Evolutionary conservation across 495 filamentous ascomycete species (phyloP), one percentile per base, ranked within the genome.

Genomic region (Paragyromitra xinjiangensis): DNA sequence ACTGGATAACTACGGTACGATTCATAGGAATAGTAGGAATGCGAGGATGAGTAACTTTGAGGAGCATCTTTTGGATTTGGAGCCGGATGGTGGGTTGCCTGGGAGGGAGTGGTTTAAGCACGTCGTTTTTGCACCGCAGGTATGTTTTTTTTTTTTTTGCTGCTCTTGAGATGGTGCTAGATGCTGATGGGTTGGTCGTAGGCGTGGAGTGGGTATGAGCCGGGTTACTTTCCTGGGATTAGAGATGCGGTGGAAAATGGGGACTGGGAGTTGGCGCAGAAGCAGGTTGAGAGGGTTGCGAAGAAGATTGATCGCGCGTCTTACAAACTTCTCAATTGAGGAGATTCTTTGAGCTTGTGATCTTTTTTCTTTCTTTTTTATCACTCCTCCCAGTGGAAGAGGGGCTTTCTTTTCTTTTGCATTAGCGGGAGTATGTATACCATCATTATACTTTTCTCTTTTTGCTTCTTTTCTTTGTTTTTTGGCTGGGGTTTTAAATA

Each of bases 31-130:
- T 66, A 78, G 75, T 26, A 26, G 88, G 12, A 95, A 95, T 78
- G 85, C 84, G 39, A 86, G 90, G 53, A 91, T 94, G 91, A 89
- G 89, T 9, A 86, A 86, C 64, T 97, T 98, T 81, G 95, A 99
- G 80, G 90, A 90, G 3, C 85, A 93, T 84, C 83, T 99, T 59
- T 84, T 98, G 56, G 95, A 98, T 83, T 80, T 92, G 69, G 88
- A 88, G n/a, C 48, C 70, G 0, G 71, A 64, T 16, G 80, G 80
- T 45, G 94, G 95, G 59, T 90, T 96, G 88, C 94, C 93, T 40
- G 92, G 93, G 81, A 90, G 95, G 74, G 92, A 92, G 29, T 96
- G 98, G 85, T 99, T 93, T 87, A 97, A 95, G 83, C 96, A 99
- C 85, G 88, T 97, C 80, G 78, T 99, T 64, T 95, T 93, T 80